phyloP scores from a whole-genome alignment of 306 rosid species.

The Prunus mongolica region DNA sequence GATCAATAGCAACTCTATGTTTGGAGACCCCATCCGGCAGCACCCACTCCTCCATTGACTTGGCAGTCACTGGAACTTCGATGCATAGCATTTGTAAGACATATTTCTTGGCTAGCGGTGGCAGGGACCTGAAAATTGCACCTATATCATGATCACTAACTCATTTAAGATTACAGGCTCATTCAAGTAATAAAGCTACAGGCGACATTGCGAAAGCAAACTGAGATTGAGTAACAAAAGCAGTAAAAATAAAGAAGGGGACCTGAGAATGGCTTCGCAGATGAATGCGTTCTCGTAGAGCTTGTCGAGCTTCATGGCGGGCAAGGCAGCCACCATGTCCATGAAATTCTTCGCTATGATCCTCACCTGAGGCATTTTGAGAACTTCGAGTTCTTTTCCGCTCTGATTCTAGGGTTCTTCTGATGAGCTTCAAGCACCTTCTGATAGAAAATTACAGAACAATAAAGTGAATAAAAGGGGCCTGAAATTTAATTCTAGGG shows the following conservation, averaged over 20 bases:
- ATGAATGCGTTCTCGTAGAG: conserved; percentile 84
- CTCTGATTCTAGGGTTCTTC: conserved; percentile 9
- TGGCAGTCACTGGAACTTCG: conserved; percentile 59
- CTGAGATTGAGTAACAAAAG: background rate
- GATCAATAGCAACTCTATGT: conserved; percentile 81
- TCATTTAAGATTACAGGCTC: background rate
- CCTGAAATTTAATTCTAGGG: background rate
- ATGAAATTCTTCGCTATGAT: conserved; percentile 91
- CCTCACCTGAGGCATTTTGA: conserved; percentile 87
- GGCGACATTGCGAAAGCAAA: background rate
- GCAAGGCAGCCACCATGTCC: conserved; percentile 99
- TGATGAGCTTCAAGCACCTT: background rate
- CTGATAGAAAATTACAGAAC: background rate
- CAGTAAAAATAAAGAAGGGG: background rate
- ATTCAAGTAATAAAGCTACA: background rate
- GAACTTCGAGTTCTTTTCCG: background rate
- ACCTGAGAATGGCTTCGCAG: conserved; percentile 98
- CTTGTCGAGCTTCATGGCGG: conserved; percentile 84
- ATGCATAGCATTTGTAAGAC: conserved; percentile 68
- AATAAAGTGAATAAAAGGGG: background rate
- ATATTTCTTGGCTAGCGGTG: conserved; percentile 86
- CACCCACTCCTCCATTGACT: conserved; percentile 89
- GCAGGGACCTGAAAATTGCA: conserved; percentile 61
- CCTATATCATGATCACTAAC: background rate
- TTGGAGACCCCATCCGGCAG: conserved; percentile 81